Base-by-base conservation (phyloP, 2,329 filamentous ascomycete genomes). In the Aspergillus puulaauensis region DNA sequence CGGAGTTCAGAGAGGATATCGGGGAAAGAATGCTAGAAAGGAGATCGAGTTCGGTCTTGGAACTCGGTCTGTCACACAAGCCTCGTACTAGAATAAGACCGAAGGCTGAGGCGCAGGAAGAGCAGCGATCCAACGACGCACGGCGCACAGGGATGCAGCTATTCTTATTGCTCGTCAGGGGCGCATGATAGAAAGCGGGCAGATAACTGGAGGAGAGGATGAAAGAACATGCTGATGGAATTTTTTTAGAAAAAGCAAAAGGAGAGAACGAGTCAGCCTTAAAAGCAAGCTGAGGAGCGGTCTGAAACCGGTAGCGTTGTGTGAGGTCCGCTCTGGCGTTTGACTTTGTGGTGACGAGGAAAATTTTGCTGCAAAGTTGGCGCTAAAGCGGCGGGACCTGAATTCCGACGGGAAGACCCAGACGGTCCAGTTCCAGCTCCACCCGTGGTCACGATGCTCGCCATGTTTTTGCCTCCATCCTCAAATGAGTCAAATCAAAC, bases 181-280 rank as follows among this genome's bases (percentile, higher is more conserved):
- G 56, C 61, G 64, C 64, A 66, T 66, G 64, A 61, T 54, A 50
- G 48, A 49, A 63, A 35, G 43, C 54, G 52, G n/a, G 56, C 43
- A 58, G 65, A 49, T 66, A 57, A 66, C 47, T 66, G 64, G 64
- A 60, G 46, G 58, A 59, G 43, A 56, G 27, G 24, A 52, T 46
- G 45, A 59, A 54, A 41, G 57, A 59, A 54, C 45, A 63, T 55
- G 52, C 46, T 52, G 47, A 52, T 54, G 45, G 45, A 31, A 11
- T 31, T 31, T 49, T 27, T 53, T 53, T 45, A 41, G 15, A 27
- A 49, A 43, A 40, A 45, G 54, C 43, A 50, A 48, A 46, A 53
- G 44, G 31, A 17, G 37, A 37, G 44, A 53, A 56, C 33, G 39
- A 52, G 40, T 45, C 50, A 52, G 50, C 41, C 41, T 59, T 54